A percentile compares a stretch with the other conserved stretches of the same genome.
phyloP scores from a whole-genome alignment of 768 basidiomycete genomes.

The Sporobolomyces pararoseus region DNA sequence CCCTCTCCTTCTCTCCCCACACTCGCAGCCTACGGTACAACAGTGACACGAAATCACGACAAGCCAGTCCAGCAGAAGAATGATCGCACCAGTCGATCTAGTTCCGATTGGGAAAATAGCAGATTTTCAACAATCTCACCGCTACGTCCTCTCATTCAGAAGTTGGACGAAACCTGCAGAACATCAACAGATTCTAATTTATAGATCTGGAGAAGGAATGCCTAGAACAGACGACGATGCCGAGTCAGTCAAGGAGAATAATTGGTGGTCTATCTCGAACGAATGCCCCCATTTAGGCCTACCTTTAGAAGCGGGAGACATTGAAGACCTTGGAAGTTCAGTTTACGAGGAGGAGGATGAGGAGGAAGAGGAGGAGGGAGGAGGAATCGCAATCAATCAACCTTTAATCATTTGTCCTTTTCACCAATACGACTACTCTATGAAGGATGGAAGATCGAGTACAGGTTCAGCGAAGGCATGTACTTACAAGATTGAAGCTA shows the following conservation, averaged over 20 bases:
- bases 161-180: background rate
- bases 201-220: background rate
- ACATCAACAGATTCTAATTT: slow-evolving; percentile 20
- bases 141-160: slow-evolving; percentile 25
- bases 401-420: slow-evolving; percentile 33
- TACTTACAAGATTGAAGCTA: slow-evolving; percentile 61
- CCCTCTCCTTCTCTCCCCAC: background rate
- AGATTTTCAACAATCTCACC: slow-evolving; percentile 11
- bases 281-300: slow-evolving; percentile 36
- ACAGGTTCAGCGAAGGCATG: slow-evolving; percentile 67
- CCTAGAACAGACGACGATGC: background rate
- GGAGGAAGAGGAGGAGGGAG: slow-evolving; percentile 19
- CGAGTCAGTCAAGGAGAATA: too few species aligned
- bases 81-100: background rate
- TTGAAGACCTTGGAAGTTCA: slow-evolving; percentile 1
- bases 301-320: slow-evolving; percentile 16
- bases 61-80: too few species aligned
- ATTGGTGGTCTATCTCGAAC: slow-evolving; percentile 27
- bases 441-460: slow-evolving; percentile 66
- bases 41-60: too few species aligned
- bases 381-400: background rate
- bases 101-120: background rate
- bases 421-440: slow-evolving; percentile 62
- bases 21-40: background rate
- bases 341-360: too few species aligned